Percentiles rank a stretch among this genome's conserved stretches.
Conservation (phyloP, 106 monocot species). For the Apostasia ramifera region DNA sequence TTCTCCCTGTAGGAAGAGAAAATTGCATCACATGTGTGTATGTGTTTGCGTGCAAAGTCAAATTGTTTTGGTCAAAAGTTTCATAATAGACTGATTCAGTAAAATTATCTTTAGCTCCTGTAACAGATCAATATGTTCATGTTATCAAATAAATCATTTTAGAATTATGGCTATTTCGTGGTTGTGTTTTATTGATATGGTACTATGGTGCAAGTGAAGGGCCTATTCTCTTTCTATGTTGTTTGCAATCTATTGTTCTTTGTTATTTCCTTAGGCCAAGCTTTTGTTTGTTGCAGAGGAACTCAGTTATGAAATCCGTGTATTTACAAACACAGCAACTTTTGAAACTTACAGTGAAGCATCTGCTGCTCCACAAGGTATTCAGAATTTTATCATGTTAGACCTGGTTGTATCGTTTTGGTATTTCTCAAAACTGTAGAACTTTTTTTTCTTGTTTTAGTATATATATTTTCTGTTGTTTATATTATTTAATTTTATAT, state of each 20-base stretch:
- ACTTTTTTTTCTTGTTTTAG: not conserved
- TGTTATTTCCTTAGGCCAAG: slow-evolving; percentile 10
- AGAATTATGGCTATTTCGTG: no score
- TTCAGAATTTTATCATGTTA: not conserved
- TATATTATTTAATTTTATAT: not conserved
- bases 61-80: no score
- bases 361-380: slow-evolving; percentile 17
- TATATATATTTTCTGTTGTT: not conserved
- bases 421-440: not conserved
- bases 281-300: slow-evolving; percentile 13
- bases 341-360: slow-evolving; percentile 11
- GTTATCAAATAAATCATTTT: no score
- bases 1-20: no score
- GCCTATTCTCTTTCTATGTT: no score
- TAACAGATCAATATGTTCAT: no score
- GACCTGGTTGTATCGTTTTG: not conserved
- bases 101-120: no score
- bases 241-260: not conserved
- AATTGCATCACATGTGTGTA: no score
- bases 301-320: slow-evolving; percentile 24
- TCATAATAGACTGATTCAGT: no score
- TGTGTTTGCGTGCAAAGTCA: no score
- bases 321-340: slow-evolving; percentile 19
- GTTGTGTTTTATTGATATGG: no score
- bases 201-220: no score